phyloP scores from a whole-genome alignment of 306 rosid genomes.

The Astragalus membranaceus region DNA sequence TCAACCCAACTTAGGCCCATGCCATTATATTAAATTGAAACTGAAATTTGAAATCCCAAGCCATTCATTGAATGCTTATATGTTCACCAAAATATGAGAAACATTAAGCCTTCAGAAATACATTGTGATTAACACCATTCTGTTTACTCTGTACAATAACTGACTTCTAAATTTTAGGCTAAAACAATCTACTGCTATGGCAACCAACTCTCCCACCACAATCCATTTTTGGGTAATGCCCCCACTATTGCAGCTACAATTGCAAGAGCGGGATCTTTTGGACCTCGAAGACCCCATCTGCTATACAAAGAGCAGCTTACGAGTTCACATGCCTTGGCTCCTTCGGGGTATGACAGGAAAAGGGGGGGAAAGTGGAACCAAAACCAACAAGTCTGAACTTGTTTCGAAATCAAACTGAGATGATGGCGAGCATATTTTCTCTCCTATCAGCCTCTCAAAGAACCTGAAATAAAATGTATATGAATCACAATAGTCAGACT shows the following conservation, averaged over 20 bases:
- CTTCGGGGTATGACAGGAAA: constrained; percentile 55
- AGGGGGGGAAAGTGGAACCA: constrained; percentile 54
- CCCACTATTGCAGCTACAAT: constrained; percentile 54
- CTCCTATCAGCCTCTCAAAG: constrained; percentile 81
- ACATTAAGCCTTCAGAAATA: constrained; percentile 37
- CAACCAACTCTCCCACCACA: constrained; percentile 55
- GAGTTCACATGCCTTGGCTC: constrained; percentile 53
- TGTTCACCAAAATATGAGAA: constrained; percentile 38
- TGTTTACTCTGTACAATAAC: constrained; percentile 59
- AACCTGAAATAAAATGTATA: constrained; percentile 71
- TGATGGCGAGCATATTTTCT: constrained; percentile 64
- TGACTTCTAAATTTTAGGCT: constrained; percentile 39
- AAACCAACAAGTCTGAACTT: constrained; percentile 81
- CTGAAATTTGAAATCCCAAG: constrained; percentile 36
- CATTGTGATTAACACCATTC: constrained; percentile 48
- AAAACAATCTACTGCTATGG: constrained; percentile 47
- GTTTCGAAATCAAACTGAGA: constrained; percentile 80
- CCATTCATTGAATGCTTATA: constrained; percentile 38
- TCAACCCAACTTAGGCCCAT: constrained; percentile 16
- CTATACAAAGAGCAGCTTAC: constrained; percentile 56
- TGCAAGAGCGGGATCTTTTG: constrained; percentile 63
- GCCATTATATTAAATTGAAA: constrained; percentile 19
- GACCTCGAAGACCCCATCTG: constrained; percentile 70
- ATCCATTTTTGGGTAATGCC: constrained; percentile 42
- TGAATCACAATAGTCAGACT: constrained; percentile 35